Evolutionary conservation across 2,329 filamentous ascomycete species (phyloP).

Genomic region (Blastomyces gilchristii): DNA sequence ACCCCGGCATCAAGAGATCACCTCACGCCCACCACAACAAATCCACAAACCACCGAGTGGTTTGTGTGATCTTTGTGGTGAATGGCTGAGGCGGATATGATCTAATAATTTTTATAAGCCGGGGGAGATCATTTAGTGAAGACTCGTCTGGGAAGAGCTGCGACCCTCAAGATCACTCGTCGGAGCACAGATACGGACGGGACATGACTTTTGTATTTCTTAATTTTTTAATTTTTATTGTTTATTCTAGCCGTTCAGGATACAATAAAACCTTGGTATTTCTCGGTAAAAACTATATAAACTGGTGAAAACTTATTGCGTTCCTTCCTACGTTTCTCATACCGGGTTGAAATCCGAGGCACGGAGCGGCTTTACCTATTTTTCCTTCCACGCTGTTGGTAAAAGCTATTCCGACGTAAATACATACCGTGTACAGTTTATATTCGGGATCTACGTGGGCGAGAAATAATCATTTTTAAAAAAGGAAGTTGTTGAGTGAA

Average conservation of each 20-base stretch:
- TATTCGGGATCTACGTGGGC: too few relatives aligned
- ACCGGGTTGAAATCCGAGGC: too few relatives aligned
- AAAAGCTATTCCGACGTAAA: too few relatives aligned
- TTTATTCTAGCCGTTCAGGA: not conserved
- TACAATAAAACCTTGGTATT: not conserved
- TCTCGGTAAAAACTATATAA: not conserved
- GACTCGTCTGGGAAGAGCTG: constrained; percentile 53
- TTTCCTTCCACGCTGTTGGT: too few relatives aligned
- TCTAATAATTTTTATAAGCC: constrained; percentile 14
- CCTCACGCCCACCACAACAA: not conserved
- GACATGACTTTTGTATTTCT: constrained; percentile 34
- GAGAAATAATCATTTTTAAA: too few relatives aligned
- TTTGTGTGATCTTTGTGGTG: not conserved
- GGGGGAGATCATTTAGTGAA: constrained; percentile 29
- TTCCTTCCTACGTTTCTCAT: not conserved
- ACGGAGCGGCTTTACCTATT: too few relatives aligned
- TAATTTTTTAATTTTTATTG: too few relatives aligned
- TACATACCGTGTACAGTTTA: too few relatives aligned
- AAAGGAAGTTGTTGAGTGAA: not conserved
- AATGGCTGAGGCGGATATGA: not conserved
- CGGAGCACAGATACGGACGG: constrained; percentile 60
- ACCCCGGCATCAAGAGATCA: not conserved
- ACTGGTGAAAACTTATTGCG: not conserved
- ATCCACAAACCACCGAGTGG: not conserved
- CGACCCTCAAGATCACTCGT: constrained; percentile 48